phyloP scores from a whole-genome alignment of 352 stramenopile genomes.

The Phytopythium aichiense region DNA sequence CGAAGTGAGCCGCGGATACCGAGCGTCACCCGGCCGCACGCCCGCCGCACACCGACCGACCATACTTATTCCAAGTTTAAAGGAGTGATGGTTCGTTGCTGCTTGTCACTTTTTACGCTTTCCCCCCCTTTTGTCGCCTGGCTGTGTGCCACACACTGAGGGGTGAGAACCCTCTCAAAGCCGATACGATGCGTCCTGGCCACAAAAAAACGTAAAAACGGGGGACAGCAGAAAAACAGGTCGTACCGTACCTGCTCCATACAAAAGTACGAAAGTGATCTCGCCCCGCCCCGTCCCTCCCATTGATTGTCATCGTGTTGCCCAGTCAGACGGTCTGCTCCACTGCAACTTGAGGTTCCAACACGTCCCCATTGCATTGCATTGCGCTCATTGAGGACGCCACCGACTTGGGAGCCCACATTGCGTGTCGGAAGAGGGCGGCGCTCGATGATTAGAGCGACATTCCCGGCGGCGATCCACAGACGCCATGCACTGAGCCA shows the following conservation, averaged over 20 bases:
- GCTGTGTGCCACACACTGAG: slow-evolving; percentile 2
- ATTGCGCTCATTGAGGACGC: background rate
- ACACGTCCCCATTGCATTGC: background rate
- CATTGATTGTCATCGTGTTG: background rate
- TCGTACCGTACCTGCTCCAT: background rate
- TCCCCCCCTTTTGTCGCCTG: slow-evolving; percentile 1
- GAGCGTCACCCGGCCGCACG: slow-evolving; percentile 6
- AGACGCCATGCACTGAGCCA: too few species aligned
- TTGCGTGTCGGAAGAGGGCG: too few species aligned
- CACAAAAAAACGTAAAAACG: slow-evolving; percentile 12
- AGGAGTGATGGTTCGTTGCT: background rate
- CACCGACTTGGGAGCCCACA: too few species aligned
- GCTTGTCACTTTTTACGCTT: slow-evolving; percentile 9
- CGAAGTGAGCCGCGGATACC: slow-evolving; percentile 23
- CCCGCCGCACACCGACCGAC: slow-evolving; percentile 18
- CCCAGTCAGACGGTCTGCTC: background rate
- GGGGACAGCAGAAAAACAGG: background rate
- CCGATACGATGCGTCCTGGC: background rate
- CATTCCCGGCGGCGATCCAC: too few species aligned
- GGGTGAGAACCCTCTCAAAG: slow-evolving; percentile 2
- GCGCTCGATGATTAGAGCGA: too few species aligned
- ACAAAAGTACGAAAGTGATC: slow-evolving; percentile 4
- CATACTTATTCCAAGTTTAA: background rate
- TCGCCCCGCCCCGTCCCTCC: slow-evolving; percentile 4
- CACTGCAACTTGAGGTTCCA: slow-evolving; percentile 5